Conservation (phyloP, 192 early-diverging fungal genomes). For the Fimicolochytrium jonesii region DNA sequence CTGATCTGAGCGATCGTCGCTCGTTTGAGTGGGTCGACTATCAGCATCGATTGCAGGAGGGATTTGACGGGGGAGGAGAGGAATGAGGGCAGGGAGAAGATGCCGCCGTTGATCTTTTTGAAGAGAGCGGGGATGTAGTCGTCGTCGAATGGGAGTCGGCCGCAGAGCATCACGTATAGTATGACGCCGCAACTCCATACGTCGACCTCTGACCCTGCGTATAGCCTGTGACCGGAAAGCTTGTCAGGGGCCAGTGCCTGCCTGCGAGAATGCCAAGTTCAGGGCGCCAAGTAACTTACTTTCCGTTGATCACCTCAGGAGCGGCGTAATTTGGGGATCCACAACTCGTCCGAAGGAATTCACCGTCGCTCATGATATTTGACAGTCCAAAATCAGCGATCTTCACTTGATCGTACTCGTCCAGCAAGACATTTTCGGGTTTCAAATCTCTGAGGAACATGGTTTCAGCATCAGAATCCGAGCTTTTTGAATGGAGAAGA, state of each 20-base stretch:
- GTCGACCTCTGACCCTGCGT: slow-evolving; percentile 96
- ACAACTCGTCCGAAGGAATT: slow-evolving; percentile 55
- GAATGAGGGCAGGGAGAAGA: slow-evolving; percentile 86
- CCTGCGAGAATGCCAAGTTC: too few species aligned
- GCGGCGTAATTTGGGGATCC: slow-evolving; percentile 58
- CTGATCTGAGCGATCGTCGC: slow-evolving; percentile 84
- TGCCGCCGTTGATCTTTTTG: slow-evolving; percentile 95
- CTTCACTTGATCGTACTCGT: slow-evolving; percentile 53
- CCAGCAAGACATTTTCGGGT: slow-evolving; percentile 55
- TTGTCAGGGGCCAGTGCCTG: too few species aligned
- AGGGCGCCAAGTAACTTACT: slow-evolving; percentile 34
- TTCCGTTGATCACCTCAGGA: slow-evolving; percentile 74
- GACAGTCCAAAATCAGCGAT: slow-evolving; percentile 59
- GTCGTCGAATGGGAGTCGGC: slow-evolving; percentile 95
- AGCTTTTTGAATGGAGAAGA: neutral
- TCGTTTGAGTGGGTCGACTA: slow-evolving; percentile 94
- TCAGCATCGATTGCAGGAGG: slow-evolving; percentile 83
- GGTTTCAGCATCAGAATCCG: neutral
- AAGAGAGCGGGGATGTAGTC: slow-evolving; percentile 78
- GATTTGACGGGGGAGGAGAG: slow-evolving; percentile 77
- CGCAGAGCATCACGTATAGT: slow-evolving; percentile 94
- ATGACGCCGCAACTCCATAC: slow-evolving; percentile 98
- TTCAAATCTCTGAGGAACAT: slow-evolving; percentile 46
- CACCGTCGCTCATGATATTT: slow-evolving; percentile 50
- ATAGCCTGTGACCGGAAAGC: too few species aligned